Evolutionary conservation across 768 basidiomycete genomes (phyloP), one percentile per base, ranked within the genome.

Genomic region (Podaxis sp.): DNA sequence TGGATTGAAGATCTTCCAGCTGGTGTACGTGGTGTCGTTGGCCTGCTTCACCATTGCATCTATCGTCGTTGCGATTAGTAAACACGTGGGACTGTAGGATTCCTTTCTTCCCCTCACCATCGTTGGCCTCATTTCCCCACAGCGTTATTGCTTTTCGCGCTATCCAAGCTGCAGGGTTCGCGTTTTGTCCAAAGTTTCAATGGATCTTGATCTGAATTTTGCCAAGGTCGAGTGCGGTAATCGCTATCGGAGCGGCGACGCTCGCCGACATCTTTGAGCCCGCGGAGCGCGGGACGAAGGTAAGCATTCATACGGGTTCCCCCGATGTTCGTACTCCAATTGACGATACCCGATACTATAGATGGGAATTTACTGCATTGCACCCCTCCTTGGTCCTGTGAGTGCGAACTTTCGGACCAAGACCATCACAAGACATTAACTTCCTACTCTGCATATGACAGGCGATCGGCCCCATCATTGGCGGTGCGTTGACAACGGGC

Each of bases 351-450:
- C 30, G 28, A 44, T 58, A 54, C 17, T 7, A 20, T 58, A 82
- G 81, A 88, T 94, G 83, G 93, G 93, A 0, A 77, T 92, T 7
- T 94, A 87, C 73, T 93, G 90, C 66, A 86, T 87, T 12, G 87
- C 92, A 17, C 91, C 91, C 0, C 81, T 93, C 20, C 82, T 95
- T 20, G 92, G 91, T 2, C 86, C 87, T 1, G 82, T 81, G 62
- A 67, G 76, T 65, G 20, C 51, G 55, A 53, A 74, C 8, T 58
- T 22, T 13, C 55, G 13, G 60, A 28, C 60, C 12, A 36, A 13
- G 8, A 13, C 4, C 26, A 22, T 56, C 24, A 38, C 24, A 40
- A 4, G 8, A 57, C 10, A 49, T 5, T 58, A 28, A 59, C 26
- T 28, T 17, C 15, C 12, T 33, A 2, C 57, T 56, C 15, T 26